phyloP scores from a whole-genome alignment of 805 yeast species.

The Pichia insulana region DNA sequence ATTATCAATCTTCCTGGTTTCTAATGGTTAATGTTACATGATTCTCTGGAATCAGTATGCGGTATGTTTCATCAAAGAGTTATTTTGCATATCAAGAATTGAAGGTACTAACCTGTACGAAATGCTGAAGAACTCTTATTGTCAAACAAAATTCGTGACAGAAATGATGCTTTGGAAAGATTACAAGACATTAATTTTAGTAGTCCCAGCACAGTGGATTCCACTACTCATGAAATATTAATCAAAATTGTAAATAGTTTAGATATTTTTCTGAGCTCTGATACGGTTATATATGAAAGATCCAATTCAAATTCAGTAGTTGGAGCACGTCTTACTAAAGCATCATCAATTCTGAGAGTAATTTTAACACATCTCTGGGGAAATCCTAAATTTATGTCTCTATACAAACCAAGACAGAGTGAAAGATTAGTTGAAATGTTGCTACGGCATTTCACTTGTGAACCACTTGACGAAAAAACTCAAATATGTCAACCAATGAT shows the following conservation, averaged over 20 bases:
- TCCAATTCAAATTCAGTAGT: conserved; percentile 16
- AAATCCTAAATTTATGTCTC: conserved; percentile 9
- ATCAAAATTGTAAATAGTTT: conserved; percentile 15
- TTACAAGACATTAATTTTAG: conserved; percentile 26
- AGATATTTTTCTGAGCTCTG: conserved; percentile 16
- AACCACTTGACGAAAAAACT: conserved; percentile 1
- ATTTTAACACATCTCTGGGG: conserved; percentile 13
- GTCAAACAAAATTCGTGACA: conserved; percentile 46
- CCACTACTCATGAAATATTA: conserved; percentile 10
- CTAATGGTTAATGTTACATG: conserved; percentile 1
- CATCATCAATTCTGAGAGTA: conserved; percentile 16
- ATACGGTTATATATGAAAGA: conserved; percentile 17
- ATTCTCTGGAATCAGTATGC: conserved; percentile 6
- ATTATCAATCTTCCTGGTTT: not conserved
- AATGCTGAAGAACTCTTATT: conserved; percentile 28
- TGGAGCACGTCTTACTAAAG: conserved; percentile 19
- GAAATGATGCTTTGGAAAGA: conserved; percentile 41
- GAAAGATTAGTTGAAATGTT: conserved; percentile 18
- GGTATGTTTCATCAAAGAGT: conserved; percentile 7
- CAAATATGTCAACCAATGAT: conserved; percentile 24
- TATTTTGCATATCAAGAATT: no score
- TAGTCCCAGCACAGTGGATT: conserved; percentile 18
- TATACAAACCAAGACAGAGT: conserved; percentile 22
- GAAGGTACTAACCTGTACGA: no score
- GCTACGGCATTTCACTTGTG: conserved; percentile 13